These are phyloP conservation scores for Diplodia seriata DNA, from an alignment of 2,329 filamentous ascomycete species.

Conservation along the genomic window DNA sequence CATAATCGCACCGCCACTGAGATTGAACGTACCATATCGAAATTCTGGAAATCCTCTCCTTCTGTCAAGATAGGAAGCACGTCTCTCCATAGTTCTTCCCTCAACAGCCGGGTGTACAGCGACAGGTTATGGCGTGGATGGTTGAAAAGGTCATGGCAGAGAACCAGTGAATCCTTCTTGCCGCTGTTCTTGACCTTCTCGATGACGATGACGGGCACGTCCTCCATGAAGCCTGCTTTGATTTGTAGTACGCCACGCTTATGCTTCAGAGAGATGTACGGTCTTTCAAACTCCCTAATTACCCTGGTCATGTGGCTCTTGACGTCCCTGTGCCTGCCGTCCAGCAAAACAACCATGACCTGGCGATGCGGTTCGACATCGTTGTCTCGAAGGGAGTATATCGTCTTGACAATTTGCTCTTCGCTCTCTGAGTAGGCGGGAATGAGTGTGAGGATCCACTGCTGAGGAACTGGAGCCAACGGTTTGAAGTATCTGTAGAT, in stretches of 20 bases:
- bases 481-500: slow-evolving; percentile 33
- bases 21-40: slow-evolving; percentile 34
- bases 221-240: slow-evolving; percentile 38
- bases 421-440: slow-evolving; percentile 38
- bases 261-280: slow-evolving; percentile 37
- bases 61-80: slow-evolving; percentile 36
- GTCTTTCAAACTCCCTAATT: slow-evolving; percentile 34
- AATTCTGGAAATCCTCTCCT: slow-evolving; percentile 33
- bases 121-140: slow-evolving; percentile 36
- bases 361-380: slow-evolving; percentile 37
- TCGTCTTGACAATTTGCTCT: slow-evolving; percentile 38
- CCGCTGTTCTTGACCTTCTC: slow-evolving; percentile 37
- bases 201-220: slow-evolving; percentile 38
- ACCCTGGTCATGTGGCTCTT: slow-evolving; percentile 37
- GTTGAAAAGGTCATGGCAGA: slow-evolving; percentile 39
- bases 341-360: slow-evolving; percentile 38
- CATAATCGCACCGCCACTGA: no score
- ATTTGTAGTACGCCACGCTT: slow-evolving; percentile 36
- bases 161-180: slow-evolving; percentile 39
- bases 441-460: slow-evolving; percentile 39
- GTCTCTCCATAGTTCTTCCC: slow-evolving; percentile 36
- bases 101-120: slow-evolving; percentile 33
- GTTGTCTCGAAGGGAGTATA: slow-evolving; percentile 38
- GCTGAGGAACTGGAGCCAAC: slow-evolving; percentile 32
- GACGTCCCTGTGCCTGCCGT: slow-evolving; percentile 36